These are phyloP conservation scores for Davidsoniella neocaledoniae DNA, from an alignment of 2,329 filamentous ascomycete species.

Conservation along the genomic window DNA sequence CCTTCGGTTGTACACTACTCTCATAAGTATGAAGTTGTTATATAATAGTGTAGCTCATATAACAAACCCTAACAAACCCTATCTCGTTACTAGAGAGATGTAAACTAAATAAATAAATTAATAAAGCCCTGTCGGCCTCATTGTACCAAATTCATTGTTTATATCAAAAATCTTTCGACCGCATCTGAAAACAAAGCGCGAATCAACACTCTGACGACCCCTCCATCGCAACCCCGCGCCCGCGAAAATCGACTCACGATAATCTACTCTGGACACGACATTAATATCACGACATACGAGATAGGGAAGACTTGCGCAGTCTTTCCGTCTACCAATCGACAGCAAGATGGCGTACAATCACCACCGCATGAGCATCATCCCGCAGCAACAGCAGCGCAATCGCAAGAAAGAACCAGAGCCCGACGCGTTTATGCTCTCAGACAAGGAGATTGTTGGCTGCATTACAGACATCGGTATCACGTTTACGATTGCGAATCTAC, in stretches of 20 bases:
- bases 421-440: conserved; percentile 43
- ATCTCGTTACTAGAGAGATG: too few relatives aligned
- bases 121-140: too few relatives aligned
- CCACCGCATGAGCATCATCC: conserved; percentile 43
- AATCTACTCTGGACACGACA: neutral
- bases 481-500: conserved; percentile 71
- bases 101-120: too few relatives aligned
- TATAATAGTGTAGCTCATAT: too few relatives aligned
- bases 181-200: neutral
- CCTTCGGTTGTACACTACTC: too few relatives aligned
- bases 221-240: neutral
- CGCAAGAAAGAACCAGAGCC: conserved; percentile 40
- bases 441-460: conserved; percentile 81
- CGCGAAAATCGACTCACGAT: neutral
- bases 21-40: too few relatives aligned
- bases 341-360: conserved; percentile 37
- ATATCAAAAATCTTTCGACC: too few relatives aligned
- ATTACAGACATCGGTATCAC: conserved; percentile 92
- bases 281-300: neutral
- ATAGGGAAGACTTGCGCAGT: neutral
- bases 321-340: neutral
- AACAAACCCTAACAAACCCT: too few relatives aligned
- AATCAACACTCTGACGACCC: neutral
- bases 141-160: too few relatives aligned
- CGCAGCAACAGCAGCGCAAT: conserved; percentile 30